Evolutionary conservation across 257 asterid species (phyloP).

Genomic region (Fraxinus americana): DNA sequence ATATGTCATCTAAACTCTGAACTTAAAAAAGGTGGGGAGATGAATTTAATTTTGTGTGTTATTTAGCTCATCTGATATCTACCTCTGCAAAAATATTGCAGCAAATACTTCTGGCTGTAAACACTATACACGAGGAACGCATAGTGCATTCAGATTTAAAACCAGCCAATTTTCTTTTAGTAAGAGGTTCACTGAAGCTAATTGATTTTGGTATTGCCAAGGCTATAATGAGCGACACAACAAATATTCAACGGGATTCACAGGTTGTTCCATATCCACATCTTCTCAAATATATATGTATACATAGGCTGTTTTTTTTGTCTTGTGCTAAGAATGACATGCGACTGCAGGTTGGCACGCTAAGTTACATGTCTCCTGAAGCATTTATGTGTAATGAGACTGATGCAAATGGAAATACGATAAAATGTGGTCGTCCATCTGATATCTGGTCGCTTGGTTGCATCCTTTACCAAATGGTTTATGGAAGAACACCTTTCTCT

Average conservation of each 20-base stretch:
- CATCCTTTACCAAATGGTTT: conserved; percentile 98
- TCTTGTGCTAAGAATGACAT: conserved; percentile 23
- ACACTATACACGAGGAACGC: conserved; percentile 95
- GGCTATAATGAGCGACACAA: conserved; percentile 96
- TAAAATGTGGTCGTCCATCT: conserved; percentile 94
- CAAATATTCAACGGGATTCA: conserved; percentile 96
- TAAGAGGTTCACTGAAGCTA: conserved; percentile 89
- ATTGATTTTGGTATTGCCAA: conserved; percentile 99
- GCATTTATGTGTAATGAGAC: conserved; percentile 97
- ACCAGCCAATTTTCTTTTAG: conserved; percentile 99
- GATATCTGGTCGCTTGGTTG: conserved; percentile 99
- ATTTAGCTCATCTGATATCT: conserved; percentile 23
- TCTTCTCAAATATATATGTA: neutral
- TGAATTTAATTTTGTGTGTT: conserved; percentile 13
- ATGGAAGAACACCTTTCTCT: conserved; percentile 92
- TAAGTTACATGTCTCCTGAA: conserved; percentile 99
- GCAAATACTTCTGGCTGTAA: conserved; percentile 97
- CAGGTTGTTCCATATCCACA: conserved; percentile 58
- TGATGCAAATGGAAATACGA: conserved; percentile 83
- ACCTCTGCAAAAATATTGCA: conserved; percentile 34
- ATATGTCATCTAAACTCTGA: neutral
- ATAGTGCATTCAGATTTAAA: conserved; percentile 97
- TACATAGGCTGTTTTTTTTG: conserved; percentile 4
- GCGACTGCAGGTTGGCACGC: conserved; percentile 81
- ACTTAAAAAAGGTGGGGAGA: neutral